Conservation (phyloP, 2,329 filamentous ascomycete species). For the Cladosporium velox region DNA sequence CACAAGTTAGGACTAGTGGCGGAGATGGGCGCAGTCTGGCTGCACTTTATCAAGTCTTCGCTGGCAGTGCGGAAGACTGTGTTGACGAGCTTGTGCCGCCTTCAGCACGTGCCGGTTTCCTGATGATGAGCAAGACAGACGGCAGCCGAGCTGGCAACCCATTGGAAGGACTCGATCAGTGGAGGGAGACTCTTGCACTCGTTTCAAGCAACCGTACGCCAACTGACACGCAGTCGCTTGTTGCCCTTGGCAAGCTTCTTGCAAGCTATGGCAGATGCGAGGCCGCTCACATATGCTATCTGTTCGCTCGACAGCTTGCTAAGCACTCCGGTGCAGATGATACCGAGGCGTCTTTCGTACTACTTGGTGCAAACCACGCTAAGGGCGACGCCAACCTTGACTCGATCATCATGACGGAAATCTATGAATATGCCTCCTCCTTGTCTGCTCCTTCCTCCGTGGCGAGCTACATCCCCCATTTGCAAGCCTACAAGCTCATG, state of each 20-base stretch:
- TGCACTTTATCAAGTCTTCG: constrained; percentile 89
- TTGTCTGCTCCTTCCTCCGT: constrained; percentile 56
- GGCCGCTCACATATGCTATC: constrained; percentile 89
- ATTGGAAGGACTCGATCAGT: constrained; percentile 84
- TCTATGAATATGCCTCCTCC: constrained; percentile 87
- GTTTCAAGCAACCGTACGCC: constrained; percentile 84
- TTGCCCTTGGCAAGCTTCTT: constrained; percentile 78
- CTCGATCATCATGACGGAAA: constrained; percentile 88
- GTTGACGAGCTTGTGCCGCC: constrained; percentile 93
- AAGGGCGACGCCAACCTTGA: constrained; percentile 75
- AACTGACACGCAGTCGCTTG: constrained; percentile 75
- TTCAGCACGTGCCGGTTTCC: constrained; percentile 87
- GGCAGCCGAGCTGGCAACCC: constrained; percentile 67
- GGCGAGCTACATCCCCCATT: constrained; percentile 66
- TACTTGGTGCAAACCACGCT: constrained; percentile 84
- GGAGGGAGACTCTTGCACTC: constrained; percentile 85
- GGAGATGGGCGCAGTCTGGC: constrained; percentile 80
- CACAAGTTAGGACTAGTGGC: constrained; percentile 83
- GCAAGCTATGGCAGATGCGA: constrained; percentile 84
- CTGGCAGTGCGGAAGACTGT: constrained; percentile 90
- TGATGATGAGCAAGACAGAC: constrained; percentile 79
- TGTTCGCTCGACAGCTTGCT: constrained; percentile 73
- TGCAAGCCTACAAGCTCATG: constrained; percentile 88
- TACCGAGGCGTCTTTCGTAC: constrained; percentile 71
- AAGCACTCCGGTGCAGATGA: constrained; percentile 85